These are phyloP conservation scores for Alternaria sp. DNA, from an alignment of 2,329 filamentous ascomycete genomes.

Conservation along the genomic window DNA sequence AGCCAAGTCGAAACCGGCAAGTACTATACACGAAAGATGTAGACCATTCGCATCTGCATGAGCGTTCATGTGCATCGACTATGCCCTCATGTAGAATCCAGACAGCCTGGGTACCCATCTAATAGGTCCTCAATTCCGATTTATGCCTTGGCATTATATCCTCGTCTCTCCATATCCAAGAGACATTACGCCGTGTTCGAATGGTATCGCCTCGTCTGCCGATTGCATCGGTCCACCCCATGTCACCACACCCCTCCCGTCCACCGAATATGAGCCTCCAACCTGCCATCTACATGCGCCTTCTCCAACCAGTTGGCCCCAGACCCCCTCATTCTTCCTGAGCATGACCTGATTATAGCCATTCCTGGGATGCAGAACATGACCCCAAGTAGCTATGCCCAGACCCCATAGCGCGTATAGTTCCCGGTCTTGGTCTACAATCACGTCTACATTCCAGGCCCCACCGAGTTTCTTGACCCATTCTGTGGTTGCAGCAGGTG, in stretches of 20 bases:
- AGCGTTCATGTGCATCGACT: not conserved
- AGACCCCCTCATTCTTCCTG: constrained; percentile 43
- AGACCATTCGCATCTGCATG: not conserved
- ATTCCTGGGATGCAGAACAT: constrained; percentile 43
- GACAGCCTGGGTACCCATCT: not conserved
- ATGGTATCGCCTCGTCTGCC: constrained; percentile 39
- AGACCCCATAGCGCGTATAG: constrained; percentile 67
- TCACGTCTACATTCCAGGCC: constrained; percentile 61
- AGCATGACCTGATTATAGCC: constrained; percentile 45
- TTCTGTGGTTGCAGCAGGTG: constrained; percentile 60
- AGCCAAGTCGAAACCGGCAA: not conserved
- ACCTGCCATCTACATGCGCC: constrained; percentile 46
- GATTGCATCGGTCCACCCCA: constrained; percentile 46
- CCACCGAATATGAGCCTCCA: constrained; percentile 42
- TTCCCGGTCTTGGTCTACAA: constrained; percentile 63
- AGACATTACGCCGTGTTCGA: constrained; percentile 41
- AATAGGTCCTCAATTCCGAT: not conserved
- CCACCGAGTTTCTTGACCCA: constrained; percentile 66
- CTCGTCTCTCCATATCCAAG: constrained; percentile 27
- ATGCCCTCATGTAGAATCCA: not conserved
- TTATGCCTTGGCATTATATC: not conserved
- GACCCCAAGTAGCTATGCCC: constrained; percentile 51
- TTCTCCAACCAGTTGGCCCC: constrained; percentile 44
- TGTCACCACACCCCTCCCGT: constrained; percentile 40
- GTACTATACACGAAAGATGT: not conserved